Percentiles rank a stretch among this genome's conserved stretches.
phyloP scores from a whole-genome alignment of 768 basidiomycete genomes.

The Rhodotorula paludigena region DNA sequence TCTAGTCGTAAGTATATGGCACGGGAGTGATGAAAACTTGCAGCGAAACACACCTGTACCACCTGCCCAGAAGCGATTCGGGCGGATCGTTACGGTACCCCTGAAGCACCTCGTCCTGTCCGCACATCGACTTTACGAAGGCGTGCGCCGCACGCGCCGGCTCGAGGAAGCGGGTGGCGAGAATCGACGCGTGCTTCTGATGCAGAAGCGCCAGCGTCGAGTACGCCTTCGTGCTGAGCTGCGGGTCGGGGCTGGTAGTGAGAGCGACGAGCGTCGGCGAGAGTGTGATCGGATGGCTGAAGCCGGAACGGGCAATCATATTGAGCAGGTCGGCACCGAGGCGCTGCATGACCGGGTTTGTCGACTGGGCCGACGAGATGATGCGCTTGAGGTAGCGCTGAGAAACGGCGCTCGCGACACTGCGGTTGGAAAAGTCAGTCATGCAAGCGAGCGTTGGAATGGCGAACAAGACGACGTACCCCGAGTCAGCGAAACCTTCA shows the following conservation, averaged over 20 bases:
- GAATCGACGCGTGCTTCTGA: conserved; percentile 77
- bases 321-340: conserved; percentile 79
- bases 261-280: conserved; percentile 39
- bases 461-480: conserved; percentile 53
- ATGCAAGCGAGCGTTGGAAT: too few relatives aligned
- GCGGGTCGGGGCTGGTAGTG: conserved; percentile 60
- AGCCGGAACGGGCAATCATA: conserved; percentile 89
- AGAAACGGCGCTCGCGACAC: conserved; percentile 87
- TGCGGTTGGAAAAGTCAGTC: conserved; percentile 50
- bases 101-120: conserved; percentile 42
- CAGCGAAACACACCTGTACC: conserved; percentile 56
- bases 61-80: conserved; percentile 72
- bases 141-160: conserved; percentile 64
- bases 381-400: conserved; percentile 85
- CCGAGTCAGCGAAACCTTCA: conserved; percentile 91
- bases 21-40: too few relatives aligned
- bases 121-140: neutral
- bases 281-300: conserved; percentile 89
- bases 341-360: conserved; percentile 48
- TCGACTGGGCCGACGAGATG: conserved; percentile 70
- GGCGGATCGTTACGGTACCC: conserved; percentile 66
- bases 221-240: conserved; percentile 67
- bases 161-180: conserved; percentile 76
- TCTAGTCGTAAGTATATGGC: neutral
- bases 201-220: conserved; percentile 76